A percentile compares a stretch with the other conserved stretches of the same genome.
These are phyloP conservation scores for Selaginella tamariscina DNA, from an alignment of 75 land plant genomes.

Conservation along the genomic window DNA sequence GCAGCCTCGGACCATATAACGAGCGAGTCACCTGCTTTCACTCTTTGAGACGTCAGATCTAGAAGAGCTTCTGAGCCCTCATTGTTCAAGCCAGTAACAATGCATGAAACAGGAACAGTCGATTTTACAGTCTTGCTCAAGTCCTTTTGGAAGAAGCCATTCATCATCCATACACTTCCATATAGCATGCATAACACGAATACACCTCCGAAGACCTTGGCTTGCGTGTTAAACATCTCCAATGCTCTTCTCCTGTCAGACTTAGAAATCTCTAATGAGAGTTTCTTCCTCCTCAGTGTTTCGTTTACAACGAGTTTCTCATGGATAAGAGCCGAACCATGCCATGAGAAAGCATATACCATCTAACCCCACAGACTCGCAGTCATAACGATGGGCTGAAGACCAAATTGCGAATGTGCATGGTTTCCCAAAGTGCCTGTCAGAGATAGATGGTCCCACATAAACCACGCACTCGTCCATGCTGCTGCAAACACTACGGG, in stretches of 20 bases:
- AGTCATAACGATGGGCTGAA: slow-evolving; percentile 13
- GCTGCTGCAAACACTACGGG: slow-evolving; percentile 7
- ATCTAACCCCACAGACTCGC: slow-evolving; percentile 11
- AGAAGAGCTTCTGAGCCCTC: too few relatives aligned
- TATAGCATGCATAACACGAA: background rate
- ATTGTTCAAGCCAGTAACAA: too few relatives aligned
- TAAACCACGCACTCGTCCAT: slow-evolving; percentile 13
- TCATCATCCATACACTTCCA: background rate
- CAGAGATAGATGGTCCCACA: background rate
- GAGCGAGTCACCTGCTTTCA: slow-evolving; percentile 11
- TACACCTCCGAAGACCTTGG: background rate
- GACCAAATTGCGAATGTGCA: background rate
- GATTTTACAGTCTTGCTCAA: slow-evolving; percentile 12
- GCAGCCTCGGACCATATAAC: slow-evolving; percentile 15
- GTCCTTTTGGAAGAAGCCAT: slow-evolving; percentile 13
- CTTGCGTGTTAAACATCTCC: background rate
- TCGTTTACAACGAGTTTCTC: background rate
- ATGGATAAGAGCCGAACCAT: slow-evolving; percentile 12
- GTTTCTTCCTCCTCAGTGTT: background rate
- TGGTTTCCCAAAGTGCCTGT: slow-evolving; percentile 6
- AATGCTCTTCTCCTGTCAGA: too few relatives aligned
- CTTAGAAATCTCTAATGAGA: background rate
- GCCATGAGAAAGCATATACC: slow-evolving; percentile 13
- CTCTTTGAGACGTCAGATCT: slow-evolving; percentile 9
- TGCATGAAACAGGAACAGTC: slow-evolving; percentile 13